Evolutionary conservation across 148 eudicot genomes (phyloP).

Genomic region (Limonium bicolor): DNA sequence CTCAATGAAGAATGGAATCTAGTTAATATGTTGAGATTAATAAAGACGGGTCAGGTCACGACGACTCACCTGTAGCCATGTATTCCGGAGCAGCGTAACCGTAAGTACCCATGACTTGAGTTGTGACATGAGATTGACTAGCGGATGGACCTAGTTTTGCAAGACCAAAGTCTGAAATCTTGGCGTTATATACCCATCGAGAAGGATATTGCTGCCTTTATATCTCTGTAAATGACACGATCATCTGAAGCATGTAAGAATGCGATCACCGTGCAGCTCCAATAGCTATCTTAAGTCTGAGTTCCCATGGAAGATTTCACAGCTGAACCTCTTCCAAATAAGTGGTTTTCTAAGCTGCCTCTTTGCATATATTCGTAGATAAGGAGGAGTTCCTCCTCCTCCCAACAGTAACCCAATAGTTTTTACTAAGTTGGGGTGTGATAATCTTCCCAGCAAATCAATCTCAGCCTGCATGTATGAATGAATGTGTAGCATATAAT

Average conservation of each 20-base stretch:
- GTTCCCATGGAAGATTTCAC: slow-evolving; percentile 74
- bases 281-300: slow-evolving; percentile 62
- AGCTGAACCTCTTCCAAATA: slow-evolving; percentile 58
- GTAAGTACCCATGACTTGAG: slow-evolving; percentile 62
- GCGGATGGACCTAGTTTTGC: slow-evolving; percentile 64
- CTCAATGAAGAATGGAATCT: too few relatives aligned
- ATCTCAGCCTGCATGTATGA: slow-evolving; percentile 52
- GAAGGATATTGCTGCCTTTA: slow-evolving; percentile 71
- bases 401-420: slow-evolving; percentile 71
- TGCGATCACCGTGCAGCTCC: slow-evolving; percentile 83
- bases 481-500: not conserved
- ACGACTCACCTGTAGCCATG: slow-evolving; percentile 85
- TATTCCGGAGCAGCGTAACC: slow-evolving; percentile 94
- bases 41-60: too few relatives aligned
- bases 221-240: slow-evolving; percentile 60
- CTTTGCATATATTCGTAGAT: slow-evolving; percentile 74
- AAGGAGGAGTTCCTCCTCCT: slow-evolving; percentile 57
- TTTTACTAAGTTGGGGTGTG: slow-evolving; percentile 85
- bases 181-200: slow-evolving; percentile 67
- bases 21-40: too few relatives aligned
- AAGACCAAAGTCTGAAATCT: slow-evolving; percentile 74
- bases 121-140: slow-evolving; percentile 56
- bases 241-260: slow-evolving; percentile 56
- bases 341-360: slow-evolving; percentile 81
- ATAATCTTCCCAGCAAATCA: slow-evolving; percentile 65